Conservation (phyloP, 2,329 filamentous ascomycete genomes). For the Biscogniauxia sp. region DNA sequence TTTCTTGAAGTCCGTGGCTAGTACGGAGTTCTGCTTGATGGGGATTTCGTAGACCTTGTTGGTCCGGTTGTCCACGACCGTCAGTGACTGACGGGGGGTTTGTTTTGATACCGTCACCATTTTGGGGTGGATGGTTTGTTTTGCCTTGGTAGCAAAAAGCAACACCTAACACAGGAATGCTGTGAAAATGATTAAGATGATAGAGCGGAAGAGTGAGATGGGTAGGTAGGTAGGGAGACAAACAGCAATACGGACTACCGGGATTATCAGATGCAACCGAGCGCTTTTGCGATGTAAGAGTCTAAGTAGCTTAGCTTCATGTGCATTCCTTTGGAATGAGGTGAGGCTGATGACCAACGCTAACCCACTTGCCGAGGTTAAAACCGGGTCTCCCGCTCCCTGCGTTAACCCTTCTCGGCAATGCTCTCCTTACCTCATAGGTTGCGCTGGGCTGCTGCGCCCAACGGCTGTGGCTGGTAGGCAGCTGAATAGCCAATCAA, state of each 20-base stretch:
- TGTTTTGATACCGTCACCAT: constrained; percentile 31
- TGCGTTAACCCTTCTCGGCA: not conserved
- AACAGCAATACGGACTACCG: not conserved
- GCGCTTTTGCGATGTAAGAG: not conserved
- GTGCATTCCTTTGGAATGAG: no score
- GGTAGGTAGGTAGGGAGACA: no score
- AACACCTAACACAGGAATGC: not conserved
- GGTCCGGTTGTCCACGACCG: constrained; percentile 49
- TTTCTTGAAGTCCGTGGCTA: constrained; percentile 51
- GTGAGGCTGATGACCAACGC: not conserved
- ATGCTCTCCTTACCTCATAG: not conserved
- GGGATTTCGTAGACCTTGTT: constrained; percentile 47
- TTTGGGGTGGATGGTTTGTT: not conserved
- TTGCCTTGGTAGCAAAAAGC: not conserved
- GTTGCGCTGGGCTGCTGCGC: not conserved
- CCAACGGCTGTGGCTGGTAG: not conserved
- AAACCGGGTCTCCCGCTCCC: not conserved
- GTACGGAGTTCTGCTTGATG: constrained; percentile 48
- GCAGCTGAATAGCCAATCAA: not conserved
- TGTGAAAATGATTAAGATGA: not conserved
- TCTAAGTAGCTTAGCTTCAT: no score
- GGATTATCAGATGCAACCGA: not conserved
- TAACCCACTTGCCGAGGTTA: not conserved
- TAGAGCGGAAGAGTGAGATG: not conserved
- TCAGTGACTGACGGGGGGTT: constrained; percentile 34